Evolutionary conservation across 176 grass and related monocot genomes (phyloP).

Genomic region (Avena atlantica): DNA sequence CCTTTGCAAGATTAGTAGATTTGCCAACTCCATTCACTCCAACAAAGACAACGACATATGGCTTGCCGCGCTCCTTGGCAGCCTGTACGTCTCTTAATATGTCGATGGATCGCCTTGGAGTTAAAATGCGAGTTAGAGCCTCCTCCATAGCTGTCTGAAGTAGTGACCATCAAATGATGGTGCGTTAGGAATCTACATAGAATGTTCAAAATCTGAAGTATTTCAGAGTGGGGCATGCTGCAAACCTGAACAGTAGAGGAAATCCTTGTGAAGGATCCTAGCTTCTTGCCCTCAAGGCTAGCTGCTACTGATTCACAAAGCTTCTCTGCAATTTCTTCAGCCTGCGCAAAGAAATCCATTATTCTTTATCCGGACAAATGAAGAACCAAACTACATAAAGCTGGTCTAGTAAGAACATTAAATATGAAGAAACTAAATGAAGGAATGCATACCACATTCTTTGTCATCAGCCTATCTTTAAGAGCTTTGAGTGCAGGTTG

Average conservation of each 20-base stretch:
- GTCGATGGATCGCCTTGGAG: slow-evolving; percentile 89
- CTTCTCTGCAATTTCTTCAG: slow-evolving; percentile 95
- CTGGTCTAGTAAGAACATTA: background rate
- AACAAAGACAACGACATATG: slow-evolving; percentile 95
- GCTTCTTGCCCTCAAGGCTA: slow-evolving; percentile 91
- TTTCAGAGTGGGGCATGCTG: background rate
- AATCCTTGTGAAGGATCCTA: slow-evolving; percentile 94
- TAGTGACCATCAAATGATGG: background rate
- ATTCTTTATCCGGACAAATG: slow-evolving; percentile 33
- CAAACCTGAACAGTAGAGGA: slow-evolving; percentile 93
- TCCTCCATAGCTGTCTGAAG: slow-evolving; percentile 94
- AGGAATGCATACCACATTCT: slow-evolving; percentile 85
- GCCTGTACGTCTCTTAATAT: slow-evolving; percentile 91
- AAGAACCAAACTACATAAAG: slow-evolving; percentile 17
- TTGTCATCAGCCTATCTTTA: slow-evolving; percentile 91
- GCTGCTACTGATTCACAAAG: slow-evolving; percentile 91
- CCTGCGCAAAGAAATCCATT: slow-evolving; percentile 48
- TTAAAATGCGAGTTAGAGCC: slow-evolving; percentile 85
- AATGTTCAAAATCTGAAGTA: slow-evolving; percentile 20
- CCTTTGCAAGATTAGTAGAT: slow-evolving; percentile 97
- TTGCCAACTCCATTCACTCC: slow-evolving; percentile 98
- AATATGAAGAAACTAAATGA: slow-evolving; percentile 13
- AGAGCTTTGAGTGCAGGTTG: slow-evolving; percentile 90
- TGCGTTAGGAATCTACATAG: background rate
- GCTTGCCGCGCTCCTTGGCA: slow-evolving; percentile 93